These are phyloP conservation scores for Candida qinlingensis DNA, from an alignment of 805 yeast species.

Conservation along the genomic window DNA sequence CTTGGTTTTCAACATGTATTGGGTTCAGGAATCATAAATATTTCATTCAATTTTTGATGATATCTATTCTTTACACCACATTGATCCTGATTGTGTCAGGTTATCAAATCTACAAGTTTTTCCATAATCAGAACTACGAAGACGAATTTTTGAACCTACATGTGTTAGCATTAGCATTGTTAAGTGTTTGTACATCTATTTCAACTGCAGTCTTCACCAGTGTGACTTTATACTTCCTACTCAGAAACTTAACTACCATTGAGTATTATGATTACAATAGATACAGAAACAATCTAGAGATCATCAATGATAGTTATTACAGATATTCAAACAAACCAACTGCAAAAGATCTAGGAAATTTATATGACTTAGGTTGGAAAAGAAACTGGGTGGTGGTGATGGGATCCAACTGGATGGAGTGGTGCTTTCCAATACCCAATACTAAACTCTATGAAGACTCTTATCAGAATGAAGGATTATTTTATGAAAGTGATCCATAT, in stretches of 20 bases:
- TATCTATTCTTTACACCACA: conserved; percentile 43
- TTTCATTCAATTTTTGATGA: conserved; percentile 68
- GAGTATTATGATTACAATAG: conserved; percentile 61
- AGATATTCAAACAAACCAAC: conserved; percentile 37
- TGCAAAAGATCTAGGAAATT: conserved; percentile 49
- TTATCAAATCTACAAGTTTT: conserved; percentile 42
- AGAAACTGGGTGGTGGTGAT: conserved; percentile 65
- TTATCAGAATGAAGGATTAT: conserved; percentile 42
- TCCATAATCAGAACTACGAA: conserved; percentile 35
- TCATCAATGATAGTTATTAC: conserved; percentile 30
- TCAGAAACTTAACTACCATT: conserved; percentile 71
- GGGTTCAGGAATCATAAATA: conserved; percentile 78
- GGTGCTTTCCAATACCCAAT: conserved; percentile 61
- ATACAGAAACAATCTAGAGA: conserved; percentile 34
- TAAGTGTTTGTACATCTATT: conserved; percentile 47
- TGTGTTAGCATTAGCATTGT: conserved; percentile 52
- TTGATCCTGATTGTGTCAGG: conserved; percentile 37
- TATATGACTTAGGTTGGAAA: conserved; percentile 66
- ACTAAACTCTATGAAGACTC: conserved; percentile 23
- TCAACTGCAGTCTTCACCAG: conserved; percentile 53
- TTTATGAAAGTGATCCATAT: conserved; percentile 42
- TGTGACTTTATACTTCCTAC: conserved; percentile 54
- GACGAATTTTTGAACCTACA: conserved; percentile 47
- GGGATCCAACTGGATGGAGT: conserved; percentile 62
- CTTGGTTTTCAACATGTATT: conserved; percentile 89